Base-by-base conservation (phyloP, 768 basidiomycete species). In the Boletus sp. region DNA sequence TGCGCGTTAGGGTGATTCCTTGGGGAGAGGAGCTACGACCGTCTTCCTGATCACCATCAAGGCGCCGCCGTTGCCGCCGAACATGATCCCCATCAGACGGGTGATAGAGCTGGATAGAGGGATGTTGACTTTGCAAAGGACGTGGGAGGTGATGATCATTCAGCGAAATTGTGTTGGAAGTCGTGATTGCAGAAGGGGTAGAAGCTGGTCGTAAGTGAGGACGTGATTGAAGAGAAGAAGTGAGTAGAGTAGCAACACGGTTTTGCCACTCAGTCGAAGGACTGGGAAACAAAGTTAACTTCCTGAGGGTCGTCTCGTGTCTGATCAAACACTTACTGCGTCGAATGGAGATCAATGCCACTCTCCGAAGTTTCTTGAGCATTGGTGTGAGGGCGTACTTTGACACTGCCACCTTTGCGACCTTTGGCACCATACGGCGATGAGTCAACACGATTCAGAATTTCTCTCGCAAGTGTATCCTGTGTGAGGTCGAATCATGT, bases 191-290 rank as follows among this genome's bases (percentile, higher is more conserved):
- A 15, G 41, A 32, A 2, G 53, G 30, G 33, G 25, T 11, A 38
- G 46, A 34, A 30, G 27, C 30, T 27, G 47, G 21, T 30, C 40
- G 53, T 4, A 53, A 44, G 41, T 54, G 19, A 2, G 49, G 14
- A 25, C 38, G 55, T 11, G 63, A 47, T 37, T 49, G 63, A 32
- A 70, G 48, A 7, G 66, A 64, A 32, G 61, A 51, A 34, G 58
- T 50, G 14, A 71, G 63, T 4, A 61, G 21, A 25, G 64, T 7
- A 11, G 58, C 71, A 4, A 92, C 84, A 42, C 76, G 75, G 62
- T 89, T 88, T 69, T 92, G 90, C 90, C 90, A 92, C 70, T 92
- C 88, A 58, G 84, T 85, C 23, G 88, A 87, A 17, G 89, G 88
- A 59, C 88, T 90, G 47, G 34, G 7, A 39, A 53, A 42, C 47